phyloP scores from a whole-genome alignment of 768 basidiomycete genomes.

The Cyclocybe cylindracea region DNA sequence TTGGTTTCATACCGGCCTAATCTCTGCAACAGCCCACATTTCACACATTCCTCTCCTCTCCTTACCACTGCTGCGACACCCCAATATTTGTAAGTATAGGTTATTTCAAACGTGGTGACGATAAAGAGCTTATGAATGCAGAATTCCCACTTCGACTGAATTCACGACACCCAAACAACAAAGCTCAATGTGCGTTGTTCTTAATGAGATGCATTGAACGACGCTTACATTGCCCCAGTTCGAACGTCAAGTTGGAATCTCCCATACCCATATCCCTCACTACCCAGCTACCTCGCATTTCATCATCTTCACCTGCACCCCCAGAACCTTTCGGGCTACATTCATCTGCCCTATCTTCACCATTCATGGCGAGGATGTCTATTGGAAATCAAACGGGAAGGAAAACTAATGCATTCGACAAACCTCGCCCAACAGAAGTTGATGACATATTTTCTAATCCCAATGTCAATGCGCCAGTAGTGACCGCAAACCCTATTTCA shows the following conservation, averaged over 20 bases:
- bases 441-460: constrained; percentile 27
- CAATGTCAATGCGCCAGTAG: neutral
- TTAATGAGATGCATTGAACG: neutral
- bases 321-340: constrained; percentile 21
- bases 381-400: constrained; percentile 22
- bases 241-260: constrained; percentile 21
- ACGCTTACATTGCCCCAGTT: neutral
- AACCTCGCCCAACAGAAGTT: constrained; percentile 11
- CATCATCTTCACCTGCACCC: constrained; percentile 29
- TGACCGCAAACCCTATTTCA: constrained; percentile 8
- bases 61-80: constrained; percentile 28
- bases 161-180: constrained; percentile 27
- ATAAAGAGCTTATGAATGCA: constrained; percentile 1
- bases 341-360: constrained; percentile 42
- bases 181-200: constrained; percentile 17
- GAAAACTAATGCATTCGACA: constrained; percentile 15
- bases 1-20: neutral
- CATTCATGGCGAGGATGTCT: constrained; percentile 43
- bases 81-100: constrained; percentile 29
- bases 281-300: constrained; percentile 24
- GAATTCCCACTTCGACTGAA: constrained; percentile 18
- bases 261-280: constrained; percentile 9
- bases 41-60: constrained; percentile 19
- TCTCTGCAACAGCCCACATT: constrained; percentile 20
- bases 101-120: neutral